These are phyloP conservation scores for Parafenestella ontariensis DNA, from an alignment of 2,329 filamentous ascomycete genomes.

Conservation along the genomic window DNA sequence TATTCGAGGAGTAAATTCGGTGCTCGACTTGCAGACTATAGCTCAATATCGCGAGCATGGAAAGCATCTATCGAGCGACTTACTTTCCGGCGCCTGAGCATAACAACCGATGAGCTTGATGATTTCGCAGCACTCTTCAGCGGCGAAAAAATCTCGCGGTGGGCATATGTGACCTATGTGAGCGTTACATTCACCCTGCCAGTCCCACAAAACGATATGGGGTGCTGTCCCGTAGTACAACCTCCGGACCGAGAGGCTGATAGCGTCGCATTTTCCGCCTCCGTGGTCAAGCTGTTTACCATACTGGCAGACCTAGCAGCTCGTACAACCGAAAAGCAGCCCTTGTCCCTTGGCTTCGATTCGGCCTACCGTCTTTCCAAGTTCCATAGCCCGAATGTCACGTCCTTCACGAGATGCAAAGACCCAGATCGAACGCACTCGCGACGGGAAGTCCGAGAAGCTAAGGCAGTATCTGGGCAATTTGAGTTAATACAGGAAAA, in stretches of 20 bases:
- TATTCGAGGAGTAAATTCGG: no score
- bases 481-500: slow-evolving; percentile 1
- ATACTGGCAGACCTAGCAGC: slow-evolving; percentile 1
- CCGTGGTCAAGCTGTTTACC: slow-evolving; percentile 3
- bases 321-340: neutral
- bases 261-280: slow-evolving; percentile 1
- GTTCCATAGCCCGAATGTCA: neutral
- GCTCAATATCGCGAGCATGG: slow-evolving; percentile 7
- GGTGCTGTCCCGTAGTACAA: slow-evolving; percentile 1
- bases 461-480: neutral
- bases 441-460: neutral
- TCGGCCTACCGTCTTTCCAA: neutral
- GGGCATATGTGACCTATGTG: neutral
- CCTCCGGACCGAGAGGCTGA: slow-evolving; percentile 8
- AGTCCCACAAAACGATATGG: neutral
- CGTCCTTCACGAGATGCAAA: neutral
- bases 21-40: slow-evolving; percentile 1
- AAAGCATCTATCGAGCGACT: slow-evolving; percentile 8
- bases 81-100: slow-evolving; percentile 3
- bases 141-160: slow-evolving; percentile 4
- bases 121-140: slow-evolving; percentile 7
- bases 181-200: slow-evolving; percentile 3
- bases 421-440: neutral
- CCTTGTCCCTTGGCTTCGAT: neutral
- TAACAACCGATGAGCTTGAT: slow-evolving; percentile 8